Base-by-base conservation (phyloP, 2,329 filamentous ascomycete genomes). In the Colletotrichum simmondsii region DNA sequence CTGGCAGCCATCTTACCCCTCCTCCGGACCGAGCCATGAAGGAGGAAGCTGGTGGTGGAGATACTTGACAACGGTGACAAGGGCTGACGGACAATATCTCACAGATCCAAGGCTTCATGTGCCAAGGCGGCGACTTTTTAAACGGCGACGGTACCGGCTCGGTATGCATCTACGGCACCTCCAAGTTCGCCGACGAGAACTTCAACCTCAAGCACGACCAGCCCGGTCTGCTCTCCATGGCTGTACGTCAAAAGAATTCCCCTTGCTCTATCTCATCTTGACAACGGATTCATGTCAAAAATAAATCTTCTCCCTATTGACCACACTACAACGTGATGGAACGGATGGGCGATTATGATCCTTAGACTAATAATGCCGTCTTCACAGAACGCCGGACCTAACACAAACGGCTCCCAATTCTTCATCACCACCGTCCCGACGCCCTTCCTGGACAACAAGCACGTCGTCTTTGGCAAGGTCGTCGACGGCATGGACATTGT, bases 371-470 rank as follows among this genome's bases (percentile, higher is more conserved):
- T 7, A 54, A 54, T 24, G 49, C 1, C 26, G 5, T 35, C 46
- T 22, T 37, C 7, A 30, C 74, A 97, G 93, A 98, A 98, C 81
- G 93, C 94, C 32, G 96, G 96, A 1, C 93, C 94, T 66, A 93
- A 98, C 83, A 96, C 94, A 76, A 98, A 98, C 82, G 97, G 97
- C 49, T 95, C 92, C 72, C 97, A 98, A 80, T 99, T 99, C 87
- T 99, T 99, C 88, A 96, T 98, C 85, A 98, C 95, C 2, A 97
- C 94, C 0, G 93, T 93, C 2, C 88, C 93, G 5, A 97, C 96
- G 0, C 94, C 95, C 2, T 97, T 97, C 80, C 86, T 99, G 30
- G 93, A 98, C 83, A 90, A 90, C 79, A 98, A 98, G 85, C 97
- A 99, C 82, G 95, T 98, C 69, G 95, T 98, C 22, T 98, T 98